A percentile compares a stretch with the other conserved stretches of the same genome.
phyloP scores from a whole-genome alignment of 1,284 basidiomycete species.

The Anthracocystis setariae region DNA sequence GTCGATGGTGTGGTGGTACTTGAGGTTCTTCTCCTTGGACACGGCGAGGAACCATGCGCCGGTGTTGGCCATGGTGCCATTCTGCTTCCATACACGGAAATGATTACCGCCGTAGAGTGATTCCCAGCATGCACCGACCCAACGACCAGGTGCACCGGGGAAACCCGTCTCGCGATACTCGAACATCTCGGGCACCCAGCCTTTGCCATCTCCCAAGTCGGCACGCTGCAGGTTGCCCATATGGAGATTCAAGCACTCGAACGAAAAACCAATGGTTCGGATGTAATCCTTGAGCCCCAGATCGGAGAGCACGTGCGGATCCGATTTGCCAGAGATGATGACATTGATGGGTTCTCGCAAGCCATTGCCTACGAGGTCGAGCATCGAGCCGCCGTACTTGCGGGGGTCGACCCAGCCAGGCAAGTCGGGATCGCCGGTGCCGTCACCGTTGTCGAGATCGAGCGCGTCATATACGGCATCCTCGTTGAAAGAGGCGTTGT shows the following conservation, averaged over 20 bases:
- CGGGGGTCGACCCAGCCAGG: slow-evolving; percentile 57
- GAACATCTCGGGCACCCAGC: slow-evolving; percentile 68
- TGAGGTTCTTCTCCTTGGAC: slow-evolving; percentile 64
- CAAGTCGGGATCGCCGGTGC: slow-evolving; percentile 33
- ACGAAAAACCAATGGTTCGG: slow-evolving; percentile 74
- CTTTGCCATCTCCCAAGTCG: slow-evolving; percentile 85
- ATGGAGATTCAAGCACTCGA: slow-evolving; percentile 86
- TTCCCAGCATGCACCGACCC: slow-evolving; percentile 67
- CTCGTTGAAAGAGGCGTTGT: slow-evolving; percentile 42
- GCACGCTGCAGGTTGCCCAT: slow-evolving; percentile 77
- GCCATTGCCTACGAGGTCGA: slow-evolving; percentile 74
- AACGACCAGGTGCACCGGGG: slow-evolving; percentile 63
- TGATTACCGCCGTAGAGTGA: slow-evolving; percentile 66
- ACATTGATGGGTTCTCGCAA: slow-evolving; percentile 89
- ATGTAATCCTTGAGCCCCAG: slow-evolving; percentile 82
- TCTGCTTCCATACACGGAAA: slow-evolving; percentile 68
- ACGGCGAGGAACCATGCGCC: slow-evolving; percentile 68
- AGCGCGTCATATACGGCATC: slow-evolving; percentile 35
- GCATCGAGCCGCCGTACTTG: slow-evolving; percentile 55
- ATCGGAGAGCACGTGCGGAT: slow-evolving; percentile 77
- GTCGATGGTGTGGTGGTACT: slow-evolving; percentile 65
- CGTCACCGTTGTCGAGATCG: slow-evolving; percentile 45
- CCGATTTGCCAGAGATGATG: slow-evolving; percentile 84
- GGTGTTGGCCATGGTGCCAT: slow-evolving; percentile 65
- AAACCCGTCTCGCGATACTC: slow-evolving; percentile 65